Conservation (phyloP, 306 rosid species). For the Delonix regia region DNA sequence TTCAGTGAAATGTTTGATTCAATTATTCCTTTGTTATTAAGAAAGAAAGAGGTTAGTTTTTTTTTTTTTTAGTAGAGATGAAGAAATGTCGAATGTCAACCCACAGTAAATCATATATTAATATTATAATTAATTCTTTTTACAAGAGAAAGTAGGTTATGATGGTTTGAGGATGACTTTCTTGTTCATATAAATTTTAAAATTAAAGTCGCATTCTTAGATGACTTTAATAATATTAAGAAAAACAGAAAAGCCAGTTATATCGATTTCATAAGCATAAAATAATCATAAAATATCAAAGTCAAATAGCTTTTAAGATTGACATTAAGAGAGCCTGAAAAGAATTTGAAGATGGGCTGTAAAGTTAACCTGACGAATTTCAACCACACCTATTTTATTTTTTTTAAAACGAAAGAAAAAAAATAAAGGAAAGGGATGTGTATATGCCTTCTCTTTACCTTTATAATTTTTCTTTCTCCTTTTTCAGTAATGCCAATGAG, state of each 20-base stretch:
- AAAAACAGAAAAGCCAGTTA: neutral
- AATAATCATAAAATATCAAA: slow-evolving; percentile 19
- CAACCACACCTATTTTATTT: slow-evolving; percentile 30
- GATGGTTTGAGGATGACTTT: neutral
- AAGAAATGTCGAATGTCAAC: slow-evolving; percentile 35
- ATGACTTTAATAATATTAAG: neutral
- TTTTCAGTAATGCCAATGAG: neutral
- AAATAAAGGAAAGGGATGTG: slow-evolving; percentile 8
- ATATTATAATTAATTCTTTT: neutral
- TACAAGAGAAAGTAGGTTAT: neutral
- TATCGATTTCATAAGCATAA: slow-evolving; percentile 28
- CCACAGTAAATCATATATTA: neutral
- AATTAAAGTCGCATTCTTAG: neutral
- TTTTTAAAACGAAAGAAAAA: no score
- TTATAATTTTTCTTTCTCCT: neutral
- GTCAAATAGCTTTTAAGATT: slow-evolving; percentile 16
- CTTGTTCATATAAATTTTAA: neutral
- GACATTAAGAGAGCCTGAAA: slow-evolving; percentile 3
- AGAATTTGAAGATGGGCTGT: slow-evolving; percentile 60
- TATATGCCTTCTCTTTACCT: slow-evolving; percentile 27
- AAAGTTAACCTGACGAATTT: slow-evolving; percentile 53
- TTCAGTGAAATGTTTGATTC: neutral
- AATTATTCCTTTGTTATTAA: neutral
- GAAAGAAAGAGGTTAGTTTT: neutral
- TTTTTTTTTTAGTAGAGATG: no score